Conservation (phyloP, 192 early-diverging fungal genomes). For the Cetraspora pellucida region DNA sequence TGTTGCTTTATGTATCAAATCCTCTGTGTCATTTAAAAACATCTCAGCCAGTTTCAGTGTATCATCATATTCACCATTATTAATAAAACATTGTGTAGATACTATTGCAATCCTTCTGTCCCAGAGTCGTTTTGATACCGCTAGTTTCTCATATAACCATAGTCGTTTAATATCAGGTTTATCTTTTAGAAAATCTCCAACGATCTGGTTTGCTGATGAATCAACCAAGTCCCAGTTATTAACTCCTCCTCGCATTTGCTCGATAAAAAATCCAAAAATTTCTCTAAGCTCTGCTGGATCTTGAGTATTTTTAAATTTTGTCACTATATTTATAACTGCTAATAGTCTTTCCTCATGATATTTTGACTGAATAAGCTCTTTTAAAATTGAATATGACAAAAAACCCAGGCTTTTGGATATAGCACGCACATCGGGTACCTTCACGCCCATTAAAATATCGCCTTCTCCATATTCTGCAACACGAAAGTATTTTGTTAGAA, state of each 20-base stretch:
- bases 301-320: slow-evolving; percentile 6
- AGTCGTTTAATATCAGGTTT: slow-evolving; percentile 21
- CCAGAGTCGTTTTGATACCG: slow-evolving; percentile 10
- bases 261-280: slow-evolving; percentile 14
- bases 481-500: slow-evolving; percentile 18
- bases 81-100: slow-evolving; percentile 17
- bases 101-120: slow-evolving; percentile 29
- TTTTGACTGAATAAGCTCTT: slow-evolving; percentile 1
- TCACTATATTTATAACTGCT: slow-evolving; percentile 12
- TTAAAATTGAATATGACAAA: neutral
- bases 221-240: slow-evolving; percentile 34
- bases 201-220: slow-evolving; percentile 14
- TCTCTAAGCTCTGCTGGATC: neutral
- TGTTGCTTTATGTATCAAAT: slow-evolving; percentile 29
- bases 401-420: slow-evolving; percentile 15
- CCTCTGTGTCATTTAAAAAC: slow-evolving; percentile 8
- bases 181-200: slow-evolving; percentile 16
- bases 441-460: slow-evolving; percentile 19
- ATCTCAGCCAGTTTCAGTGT: slow-evolving; percentile 22
- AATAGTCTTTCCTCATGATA: slow-evolving; percentile 28
- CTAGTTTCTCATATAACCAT: slow-evolving; percentile 20
- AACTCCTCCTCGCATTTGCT: slow-evolving; percentile 20
- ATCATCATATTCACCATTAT: slow-evolving; percentile 16
- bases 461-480: slow-evolving; percentile 5
- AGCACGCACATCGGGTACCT: slow-evolving; percentile 7